phyloP scores from a whole-genome alignment of 2,329 filamentous ascomycete genomes.

The Scleromitrula shiraiana region DNA sequence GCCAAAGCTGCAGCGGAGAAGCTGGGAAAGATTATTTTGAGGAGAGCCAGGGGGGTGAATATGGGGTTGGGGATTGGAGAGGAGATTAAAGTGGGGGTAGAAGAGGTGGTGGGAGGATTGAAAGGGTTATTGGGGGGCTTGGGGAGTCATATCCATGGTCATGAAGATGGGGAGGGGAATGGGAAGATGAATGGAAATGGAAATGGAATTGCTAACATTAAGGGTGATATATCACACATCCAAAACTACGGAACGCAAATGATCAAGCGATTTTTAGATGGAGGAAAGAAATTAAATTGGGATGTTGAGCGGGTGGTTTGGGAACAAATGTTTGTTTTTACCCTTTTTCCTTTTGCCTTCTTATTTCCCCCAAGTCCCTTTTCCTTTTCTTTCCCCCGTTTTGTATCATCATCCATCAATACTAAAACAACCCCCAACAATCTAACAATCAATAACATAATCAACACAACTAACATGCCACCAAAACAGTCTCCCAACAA shows the following conservation, averaged over 20 bases:
- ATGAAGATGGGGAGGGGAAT: constrained; percentile 28
- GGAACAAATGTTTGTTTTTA: constrained; percentile 22
- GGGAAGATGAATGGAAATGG: constrained; percentile 31
- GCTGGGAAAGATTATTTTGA: constrained; percentile 54
- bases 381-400: not conserved
- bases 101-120: no score
- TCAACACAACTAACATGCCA: no score
- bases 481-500: constrained; percentile 46
- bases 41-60: no score
- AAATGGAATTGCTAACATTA: constrained; percentile 42
- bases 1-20: constrained; percentile 49
- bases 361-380: not conserved
- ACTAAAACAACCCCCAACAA: not conserved
- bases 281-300: constrained; percentile 37
- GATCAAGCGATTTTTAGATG: constrained; percentile 56
- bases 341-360: no score
- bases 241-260: constrained; percentile 62
- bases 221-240: no score
- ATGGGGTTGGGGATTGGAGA: no score
- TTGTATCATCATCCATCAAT: not conserved
- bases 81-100: constrained; percentile 20
- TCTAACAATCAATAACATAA: no score
- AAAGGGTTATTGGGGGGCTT: not conserved
- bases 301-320: constrained; percentile 54
- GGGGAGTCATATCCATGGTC: not conserved